Percentiles rank a stretch among this genome's conserved stretches.
Conservation (phyloP, 2,329 filamentous ascomycete species). For the Xylaria sp. region DNA sequence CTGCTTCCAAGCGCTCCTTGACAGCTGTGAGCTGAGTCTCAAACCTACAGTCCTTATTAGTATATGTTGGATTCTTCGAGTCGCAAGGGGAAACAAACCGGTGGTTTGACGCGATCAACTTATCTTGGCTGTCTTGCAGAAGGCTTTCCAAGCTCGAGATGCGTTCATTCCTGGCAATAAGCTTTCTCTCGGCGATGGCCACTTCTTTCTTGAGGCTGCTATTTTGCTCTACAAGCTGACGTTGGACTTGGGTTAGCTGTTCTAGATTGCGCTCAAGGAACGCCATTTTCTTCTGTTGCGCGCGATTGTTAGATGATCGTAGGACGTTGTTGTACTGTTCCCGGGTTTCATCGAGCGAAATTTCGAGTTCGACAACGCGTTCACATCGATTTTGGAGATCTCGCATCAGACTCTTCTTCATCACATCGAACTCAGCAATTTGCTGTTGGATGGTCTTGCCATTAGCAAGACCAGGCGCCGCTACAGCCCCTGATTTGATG, state of each 20-base stretch:
- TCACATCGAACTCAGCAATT: conserved; percentile 97
- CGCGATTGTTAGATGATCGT: conserved; percentile 94
- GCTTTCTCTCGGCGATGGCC: conserved; percentile 95
- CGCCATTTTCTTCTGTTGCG: conserved; percentile 99
- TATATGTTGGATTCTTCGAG: conserved; percentile 26
- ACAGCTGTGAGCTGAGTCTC: conserved; percentile 96
- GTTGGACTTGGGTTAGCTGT: conserved; percentile 95
- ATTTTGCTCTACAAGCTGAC: conserved; percentile 98
- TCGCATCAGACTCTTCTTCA: conserved; percentile 99
- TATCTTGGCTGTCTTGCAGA: conserved; percentile 97
- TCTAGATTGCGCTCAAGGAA: conserved; percentile 98
- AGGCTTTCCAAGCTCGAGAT: conserved; percentile 93
- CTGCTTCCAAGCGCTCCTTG: conserved; percentile 96
- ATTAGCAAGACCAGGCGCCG: conserved; percentile 71
- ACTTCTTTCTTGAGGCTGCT: conserved; percentile 98
- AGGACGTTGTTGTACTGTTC: conserved; percentile 99
- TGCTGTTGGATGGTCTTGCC: conserved; percentile 97
- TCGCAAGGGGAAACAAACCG: conserved; percentile 71
- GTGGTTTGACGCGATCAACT: conserved; percentile 95
- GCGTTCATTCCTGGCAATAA: conserved; percentile 95
- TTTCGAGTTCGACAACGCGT: conserved; percentile 96
- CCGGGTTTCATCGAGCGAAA: conserved; percentile 94
- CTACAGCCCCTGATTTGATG: conserved; percentile 69
- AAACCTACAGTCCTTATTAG: conserved; percentile 71
- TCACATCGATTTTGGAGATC: conserved; percentile 98